A percentile compares a stretch with the other conserved stretches of the same genome.
phyloP scores from a whole-genome alignment of 2,329 filamentous ascomycete genomes.

The Canariomyces notabilis region DNA sequence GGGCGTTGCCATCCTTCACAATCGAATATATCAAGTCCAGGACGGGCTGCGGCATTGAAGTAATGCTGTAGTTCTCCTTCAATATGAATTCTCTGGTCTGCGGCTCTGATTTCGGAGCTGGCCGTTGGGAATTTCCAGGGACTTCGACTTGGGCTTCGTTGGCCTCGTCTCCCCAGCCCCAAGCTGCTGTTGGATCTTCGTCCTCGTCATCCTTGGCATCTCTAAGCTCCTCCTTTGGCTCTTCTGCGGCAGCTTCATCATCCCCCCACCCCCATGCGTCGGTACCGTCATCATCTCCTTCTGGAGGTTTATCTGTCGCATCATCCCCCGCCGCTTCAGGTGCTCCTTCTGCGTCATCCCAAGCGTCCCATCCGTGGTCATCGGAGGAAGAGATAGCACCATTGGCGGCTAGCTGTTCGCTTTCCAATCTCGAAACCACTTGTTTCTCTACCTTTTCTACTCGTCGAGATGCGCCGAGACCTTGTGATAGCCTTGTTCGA shows the following conservation, averaged over 20 bases:
- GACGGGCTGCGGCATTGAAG: conserved; percentile 77
- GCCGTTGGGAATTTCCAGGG: conserved; percentile 21
- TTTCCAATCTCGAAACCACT: conserved; percentile 62
- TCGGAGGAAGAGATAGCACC: conserved; percentile 39
- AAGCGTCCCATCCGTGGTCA: conserved; percentile 68
- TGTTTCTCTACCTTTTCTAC: conserved; percentile 86
- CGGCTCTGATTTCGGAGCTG: conserved; percentile 15
- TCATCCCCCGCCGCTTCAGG: conserved; percentile 20
- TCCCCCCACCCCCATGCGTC: conserved; percentile 34
- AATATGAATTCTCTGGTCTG: conserved; percentile 65
- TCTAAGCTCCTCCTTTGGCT: conserved; percentile 13
- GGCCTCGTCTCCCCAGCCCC: conserved; percentile 57
- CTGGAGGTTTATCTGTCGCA: conserved; percentile 23
- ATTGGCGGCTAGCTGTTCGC: conserved; percentile 57
- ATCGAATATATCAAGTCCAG: conserved; percentile 59
- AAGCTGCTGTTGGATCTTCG: conserved; percentile 38
- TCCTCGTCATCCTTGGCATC: conserved; percentile 23
- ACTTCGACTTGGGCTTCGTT: conserved; percentile 31
- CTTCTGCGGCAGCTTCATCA: conserved; percentile 25
- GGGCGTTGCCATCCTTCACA: conserved; percentile 54
- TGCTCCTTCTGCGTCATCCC: conserved; percentile 61
- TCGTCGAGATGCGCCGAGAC: conserved; percentile 60
- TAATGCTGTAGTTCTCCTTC: conserved; percentile 82
- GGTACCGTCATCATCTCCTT: conserved; percentile 31
- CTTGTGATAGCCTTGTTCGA: conserved; percentile 61